Base-by-base conservation (phyloP, 768 basidiomycete genomes). In the Leccinum fibrillosum region DNA sequence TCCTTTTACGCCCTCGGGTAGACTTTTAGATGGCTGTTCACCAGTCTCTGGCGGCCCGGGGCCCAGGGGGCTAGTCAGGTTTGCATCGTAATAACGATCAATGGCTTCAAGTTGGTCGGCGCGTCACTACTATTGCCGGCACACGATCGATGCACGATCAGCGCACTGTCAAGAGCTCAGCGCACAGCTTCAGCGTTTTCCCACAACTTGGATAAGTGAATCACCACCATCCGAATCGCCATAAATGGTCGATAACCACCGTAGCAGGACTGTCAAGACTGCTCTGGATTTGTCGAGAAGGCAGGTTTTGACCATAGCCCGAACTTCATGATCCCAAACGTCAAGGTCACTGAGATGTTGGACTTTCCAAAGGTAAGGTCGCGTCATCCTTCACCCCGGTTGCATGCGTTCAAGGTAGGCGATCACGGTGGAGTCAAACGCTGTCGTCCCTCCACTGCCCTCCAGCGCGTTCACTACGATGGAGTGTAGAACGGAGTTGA, bases 391-490 rank as follows among this genome's bases (percentile, higher is more conserved):
- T 83, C 81, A 5, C 78, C 74, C 26, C 89, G 86, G 53, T 88
- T 81, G 72, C 95, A 97, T 58, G 97, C 89, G 67, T 93, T 89
- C 58, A 99, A 76, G 17, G 92, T 98, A 67, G 86, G 92, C 3
- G 94, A 92, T 6, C n/a, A n/a, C n/a, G n/a, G 90, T 86, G 0
- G 93, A 91, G 69, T 98, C 95, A 67, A 98, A 98, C 0, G 94
- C 92, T 0, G 95, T 92, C 7, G 92, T 80, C 3, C 95, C 96
- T 1, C 94, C 90, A 58, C 90, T 92, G 1, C 97, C 97, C 73
- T 99, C 97, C 64, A 99, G 81, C 70, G 98, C 97, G 75, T 99
- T 98, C 62, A 99, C 92, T 56, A 96, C 78, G 39, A 94, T 84
- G 2, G 96, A 95, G 64, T 98, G 97, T 9, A 98, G 77, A 4